Base-by-base conservation (phyloP, 768 basidiomycete genomes). In the Pleurotus djamor region DNA sequence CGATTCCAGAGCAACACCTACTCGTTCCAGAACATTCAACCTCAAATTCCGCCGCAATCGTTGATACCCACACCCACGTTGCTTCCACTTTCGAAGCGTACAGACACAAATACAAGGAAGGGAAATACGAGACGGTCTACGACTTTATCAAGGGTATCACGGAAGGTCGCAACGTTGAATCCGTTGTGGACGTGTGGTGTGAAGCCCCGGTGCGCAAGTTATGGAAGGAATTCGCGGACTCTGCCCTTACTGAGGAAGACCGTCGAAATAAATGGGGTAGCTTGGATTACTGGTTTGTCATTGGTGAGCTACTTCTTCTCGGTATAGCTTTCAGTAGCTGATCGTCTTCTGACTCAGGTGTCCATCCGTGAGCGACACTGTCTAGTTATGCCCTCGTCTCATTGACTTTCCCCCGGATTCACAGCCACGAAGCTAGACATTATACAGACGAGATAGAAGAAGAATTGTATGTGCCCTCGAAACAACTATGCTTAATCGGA, bases 31-130 rank as follows among this genome's bases (percentile, higher is more conserved):
- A 68, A 70, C 69, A 67, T 56, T 57, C 67, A 21, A 66, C 62
- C 69, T 12, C 75, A 74, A 2, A 76, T 2, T 52, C 69, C 1
- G 57, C 71, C 4, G 66, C 75, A 4, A 83, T 94, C 64, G 77
- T 94, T 14, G 93, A 95, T 72, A 94, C 92, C 0, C 93, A 95
- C 73, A 92, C 91, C 0, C 93, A 94, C 65, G 74, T 94, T n/a
- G 77, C 87, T 7, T 83, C 88, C 0, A 95, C 92, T 0, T 94
- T 82, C 64, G 76, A 79, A 0, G 65, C 76, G 14, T 94, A 94
- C 68, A 76, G 78, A 34, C 67, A 65, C 38, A 84, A 83, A 57
- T 95, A 93, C 69, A 83, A 80, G 28, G 70, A 78, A 0, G 86
- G 84, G 0, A 76, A 76, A 56, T 78, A 81, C 63, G 65, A 73